Base-by-base conservation (phyloP, 176 grass and related monocot species). In the Aegilops bicornis region DNA sequence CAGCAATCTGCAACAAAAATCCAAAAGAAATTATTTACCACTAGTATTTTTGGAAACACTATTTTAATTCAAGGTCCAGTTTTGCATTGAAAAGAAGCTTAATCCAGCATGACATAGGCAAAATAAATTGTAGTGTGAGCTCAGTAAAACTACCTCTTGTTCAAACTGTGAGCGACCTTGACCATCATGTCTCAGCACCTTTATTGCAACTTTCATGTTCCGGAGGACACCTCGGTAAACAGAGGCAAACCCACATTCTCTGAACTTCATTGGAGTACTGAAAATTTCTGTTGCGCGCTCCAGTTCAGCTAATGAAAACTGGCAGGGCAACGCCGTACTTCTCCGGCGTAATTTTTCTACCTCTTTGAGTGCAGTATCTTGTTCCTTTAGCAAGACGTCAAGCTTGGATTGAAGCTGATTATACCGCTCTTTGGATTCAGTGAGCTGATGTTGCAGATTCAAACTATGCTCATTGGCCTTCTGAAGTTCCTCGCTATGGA, bases 201-300 rank as follows among this genome's bases (percentile, higher is more conserved):
- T 90, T 78, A 90, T 71, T 54, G 83, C 88, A 39, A 82, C 88
- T 52, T 30, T 40, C 88, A 90, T 90, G 63, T 86, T 90, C 31
- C 72, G 50, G 16, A 86, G 71, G 63, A 39, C 43, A 82, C 83
- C 88, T 89, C 25, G 85, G 69, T 81, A 89, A 31, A 89, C 83
- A 10, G 77, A 89, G 5, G 60, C 88, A 85, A 89, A 76, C 35
- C 78, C 83, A 61, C 88, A 69, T 81, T 85, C 83, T 61, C 88
- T 77, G 4, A 89, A 81, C 78, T 85, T 85, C 72, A 76, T 14
- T 19, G 39, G 81, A 76, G 17, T 81, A 67, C 48, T 81, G 36
- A 81, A 81, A 69, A 85, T 85, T 81, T 81, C 27, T 69, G 88
- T 89, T 69, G 88, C 88, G 20, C 14, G 14, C 48, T 89, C 78